Percentiles rank a stretch among this genome's conserved stretches.
Conservation (phyloP, 352 stramenopile species). For the Globisporangium perplexum region DNA sequence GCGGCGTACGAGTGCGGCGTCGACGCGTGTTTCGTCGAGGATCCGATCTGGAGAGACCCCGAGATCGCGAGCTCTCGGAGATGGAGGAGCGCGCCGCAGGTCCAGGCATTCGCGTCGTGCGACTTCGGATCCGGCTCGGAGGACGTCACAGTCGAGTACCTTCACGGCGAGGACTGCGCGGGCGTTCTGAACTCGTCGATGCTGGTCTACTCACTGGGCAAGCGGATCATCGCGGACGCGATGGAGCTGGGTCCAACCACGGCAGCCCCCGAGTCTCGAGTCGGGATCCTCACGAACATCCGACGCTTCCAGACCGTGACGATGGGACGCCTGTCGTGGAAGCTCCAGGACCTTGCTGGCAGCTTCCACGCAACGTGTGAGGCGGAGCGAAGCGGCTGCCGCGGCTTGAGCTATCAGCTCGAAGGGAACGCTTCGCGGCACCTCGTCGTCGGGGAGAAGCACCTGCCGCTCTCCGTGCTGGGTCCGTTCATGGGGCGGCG, state of each 20-base stretch:
- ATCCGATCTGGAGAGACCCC: conserved; percentile 10
- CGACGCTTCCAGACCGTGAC: conserved; percentile 43
- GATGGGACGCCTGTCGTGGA: conserved; percentile 32
- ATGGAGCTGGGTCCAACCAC: conserved; percentile 14
- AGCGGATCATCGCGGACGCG: conserved; percentile 29
- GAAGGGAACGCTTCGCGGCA: conserved; percentile 15
- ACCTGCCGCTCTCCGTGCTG: conserved; percentile 24
- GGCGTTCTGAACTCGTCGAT: conserved; percentile 27
- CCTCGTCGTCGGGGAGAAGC: conserved; percentile 31
- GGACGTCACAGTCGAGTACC: conserved; percentile 22
- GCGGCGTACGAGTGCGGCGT: conserved; percentile 17
- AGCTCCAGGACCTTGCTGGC: conserved; percentile 24
- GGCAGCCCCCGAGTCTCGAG: conserved; percentile 2
- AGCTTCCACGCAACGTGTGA: conserved; percentile 35
- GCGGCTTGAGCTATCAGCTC: conserved; percentile 31
- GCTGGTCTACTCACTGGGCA: conserved; percentile 38
- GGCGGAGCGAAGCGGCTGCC: conserved; percentile 12
- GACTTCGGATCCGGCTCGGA: conserved; percentile 22
- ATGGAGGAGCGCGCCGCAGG: conserved; percentile 17
- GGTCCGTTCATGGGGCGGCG: conserved; percentile 30
- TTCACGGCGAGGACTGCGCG: conserved; percentile 22
- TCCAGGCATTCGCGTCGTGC: conserved; percentile 33
- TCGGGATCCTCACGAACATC: conserved; percentile 27
- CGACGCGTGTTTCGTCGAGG: conserved; percentile 25
- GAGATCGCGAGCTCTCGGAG: neutral